Conservation (phyloP, 768 basidiomycete species). For the Amanita inopinata region DNA sequence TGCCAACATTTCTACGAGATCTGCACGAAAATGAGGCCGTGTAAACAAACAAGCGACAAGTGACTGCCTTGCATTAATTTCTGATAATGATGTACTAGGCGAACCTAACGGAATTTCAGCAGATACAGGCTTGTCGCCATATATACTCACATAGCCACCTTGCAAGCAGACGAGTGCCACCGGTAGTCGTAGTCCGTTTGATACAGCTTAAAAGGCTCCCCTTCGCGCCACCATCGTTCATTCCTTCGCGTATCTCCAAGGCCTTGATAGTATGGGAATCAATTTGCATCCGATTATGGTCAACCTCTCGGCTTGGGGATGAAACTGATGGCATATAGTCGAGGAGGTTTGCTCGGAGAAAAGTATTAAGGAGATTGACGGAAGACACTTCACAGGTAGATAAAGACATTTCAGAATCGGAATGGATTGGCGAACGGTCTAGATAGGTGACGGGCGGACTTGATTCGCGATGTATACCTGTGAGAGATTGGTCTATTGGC, state of each 20-base stretch:
- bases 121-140: constrained; percentile 20
- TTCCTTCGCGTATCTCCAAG: constrained; percentile 74
- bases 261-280: constrained; percentile 83
- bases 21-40: constrained; percentile 53
- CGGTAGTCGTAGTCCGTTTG: constrained; percentile 67
- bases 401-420: constrained; percentile 2
- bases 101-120: constrained; percentile 44
- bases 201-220: constrained; percentile 71
- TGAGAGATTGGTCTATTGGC: too few relatives aligned
- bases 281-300: constrained; percentile 67
- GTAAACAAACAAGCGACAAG: constrained; percentile 62
- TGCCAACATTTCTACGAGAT: constrained; percentile 45
- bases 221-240: constrained; percentile 59
- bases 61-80: constrained; percentile 69
- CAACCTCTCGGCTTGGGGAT: constrained; percentile 45
- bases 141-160: constrained; percentile 64
- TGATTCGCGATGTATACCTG: neutral
- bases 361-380: constrained; percentile 20
- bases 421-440: neutral
- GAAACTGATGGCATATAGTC: constrained; percentile 68
- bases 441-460: neutral
- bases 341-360: constrained; percentile 57
- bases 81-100: constrained; percentile 65
- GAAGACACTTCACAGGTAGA: constrained; percentile 2
- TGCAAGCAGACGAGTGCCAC: constrained; percentile 66